phyloP scores from a whole-genome alignment of 2,329 filamentous ascomycete species.

The Biscogniauxia marginata region DNA sequence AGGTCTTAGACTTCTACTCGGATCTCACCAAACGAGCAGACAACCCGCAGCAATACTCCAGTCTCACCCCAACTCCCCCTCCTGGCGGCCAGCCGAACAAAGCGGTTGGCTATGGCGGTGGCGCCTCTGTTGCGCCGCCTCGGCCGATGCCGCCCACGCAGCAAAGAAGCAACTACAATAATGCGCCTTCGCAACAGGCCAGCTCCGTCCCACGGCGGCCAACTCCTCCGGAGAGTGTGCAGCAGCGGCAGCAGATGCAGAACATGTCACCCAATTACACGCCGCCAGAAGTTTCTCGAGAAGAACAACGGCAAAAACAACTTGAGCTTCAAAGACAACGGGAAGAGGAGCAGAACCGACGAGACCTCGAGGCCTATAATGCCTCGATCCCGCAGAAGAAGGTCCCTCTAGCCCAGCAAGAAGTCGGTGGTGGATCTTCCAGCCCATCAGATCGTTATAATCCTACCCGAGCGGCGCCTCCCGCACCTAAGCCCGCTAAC shows the following conservation, averaged over 20 bases:
- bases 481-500: slow-evolving; percentile 62
- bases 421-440: slow-evolving; percentile 65
- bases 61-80: slow-evolving; percentile 66
- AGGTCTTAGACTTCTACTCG: slow-evolving; percentile 82
- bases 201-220: slow-evolving; percentile 42
- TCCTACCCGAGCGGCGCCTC: slow-evolving; percentile 79
- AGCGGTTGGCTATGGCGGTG: slow-evolving; percentile 59
- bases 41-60: slow-evolving; percentile 67
- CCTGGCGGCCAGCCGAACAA: slow-evolving; percentile 57
- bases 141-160: slow-evolving; percentile 61
- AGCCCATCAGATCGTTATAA: slow-evolving; percentile 70
- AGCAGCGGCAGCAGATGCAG: slow-evolving; percentile 59
- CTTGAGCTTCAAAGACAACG: slow-evolving; percentile 56
- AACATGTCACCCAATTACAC: slow-evolving; percentile 55
- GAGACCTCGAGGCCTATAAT: slow-evolving; percentile 86
- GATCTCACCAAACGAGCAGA: slow-evolving; percentile 76
- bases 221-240: slow-evolving; percentile 43
- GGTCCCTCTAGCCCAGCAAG: slow-evolving; percentile 81
- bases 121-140: slow-evolving; percentile 64
- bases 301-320: slow-evolving; percentile 63
- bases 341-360: slow-evolving; percentile 66
- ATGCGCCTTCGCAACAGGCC: slow-evolving; percentile 37
- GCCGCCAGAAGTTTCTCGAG: slow-evolving; percentile 48
- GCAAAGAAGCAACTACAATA: slow-evolving; percentile 39
- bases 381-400: slow-evolving; percentile 82